These are phyloP conservation scores for Gastrolobium villosum DNA, from an alignment of 306 rosid species.

Conservation along the genomic window DNA sequence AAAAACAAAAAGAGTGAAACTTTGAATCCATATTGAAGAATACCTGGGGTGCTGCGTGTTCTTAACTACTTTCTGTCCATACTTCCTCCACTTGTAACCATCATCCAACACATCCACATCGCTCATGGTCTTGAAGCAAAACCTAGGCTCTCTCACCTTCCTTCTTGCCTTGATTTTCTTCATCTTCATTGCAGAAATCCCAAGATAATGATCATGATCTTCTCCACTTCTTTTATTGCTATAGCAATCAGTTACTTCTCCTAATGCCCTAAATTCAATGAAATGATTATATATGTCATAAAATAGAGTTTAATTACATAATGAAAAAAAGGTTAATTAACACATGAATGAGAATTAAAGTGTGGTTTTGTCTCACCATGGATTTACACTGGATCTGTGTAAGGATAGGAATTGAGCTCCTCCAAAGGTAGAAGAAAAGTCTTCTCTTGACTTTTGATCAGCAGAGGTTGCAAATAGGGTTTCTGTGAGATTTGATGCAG, in stretches of 20 bases:
- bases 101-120: constrained; percentile 98
- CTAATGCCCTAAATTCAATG: constrained; percentile 66
- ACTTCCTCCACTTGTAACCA: constrained; percentile 99
- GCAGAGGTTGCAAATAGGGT: constrained; percentile 67
- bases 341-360: neutral
- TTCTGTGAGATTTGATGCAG: constrained; percentile 63
- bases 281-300: neutral
- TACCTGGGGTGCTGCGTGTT: constrained; percentile 99
- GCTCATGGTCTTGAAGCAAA: constrained; percentile 97
- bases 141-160: constrained; percentile 97
- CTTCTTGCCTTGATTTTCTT: constrained; percentile 91
- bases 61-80: constrained; percentile 99
- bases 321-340: neutral
- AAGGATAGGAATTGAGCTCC: constrained; percentile 82
- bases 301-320: constrained; percentile 5
- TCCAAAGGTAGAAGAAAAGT: constrained; percentile 55
- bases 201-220: constrained; percentile 52
- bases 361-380: constrained; percentile 64
- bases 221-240: constrained; percentile 60
- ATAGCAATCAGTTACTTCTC: constrained; percentile 66
- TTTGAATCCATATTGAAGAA: neutral
- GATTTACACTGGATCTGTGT: constrained; percentile 78
- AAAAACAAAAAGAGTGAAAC: constrained; percentile 20
- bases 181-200: constrained; percentile 82
- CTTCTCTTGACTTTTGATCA: constrained; percentile 59